Percentiles rank a stretch among this genome's conserved stretches.
Conservation (phyloP, 2,329 filamentous ascomycete species). For the Cladophialophora exuberans region DNA sequence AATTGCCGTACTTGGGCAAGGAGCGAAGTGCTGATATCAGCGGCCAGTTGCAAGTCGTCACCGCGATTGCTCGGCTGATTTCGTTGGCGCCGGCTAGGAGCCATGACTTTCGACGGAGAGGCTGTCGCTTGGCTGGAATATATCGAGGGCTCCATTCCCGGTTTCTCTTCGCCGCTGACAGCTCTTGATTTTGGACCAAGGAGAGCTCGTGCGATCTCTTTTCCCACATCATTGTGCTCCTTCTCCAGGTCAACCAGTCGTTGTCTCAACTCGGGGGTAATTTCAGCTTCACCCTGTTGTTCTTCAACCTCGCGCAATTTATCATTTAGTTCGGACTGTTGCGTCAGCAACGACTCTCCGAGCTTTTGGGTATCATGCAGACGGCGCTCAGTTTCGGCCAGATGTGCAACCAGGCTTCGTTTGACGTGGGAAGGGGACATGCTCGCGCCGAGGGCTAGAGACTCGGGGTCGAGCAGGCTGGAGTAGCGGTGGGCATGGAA, state of each 20-base stretch:
- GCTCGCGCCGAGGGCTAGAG: slow-evolving; percentile 75
- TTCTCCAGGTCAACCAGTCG: slow-evolving; percentile 86
- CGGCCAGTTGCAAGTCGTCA: slow-evolving; percentile 97
- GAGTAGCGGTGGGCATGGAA: slow-evolving; percentile 70
- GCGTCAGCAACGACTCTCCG: slow-evolving; percentile 82
- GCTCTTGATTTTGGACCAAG: slow-evolving; percentile 78
- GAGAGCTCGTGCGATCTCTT: slow-evolving; percentile 86
- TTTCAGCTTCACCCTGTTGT: slow-evolving; percentile 73
- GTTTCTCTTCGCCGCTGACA: slow-evolving; percentile 65
- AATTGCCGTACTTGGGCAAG: slow-evolving; percentile 92
- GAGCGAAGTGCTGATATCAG: slow-evolving; percentile 93
- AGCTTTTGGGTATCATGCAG: slow-evolving; percentile 89
- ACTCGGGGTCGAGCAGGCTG: slow-evolving; percentile 72
- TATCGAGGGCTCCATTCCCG: slow-evolving; percentile 73
- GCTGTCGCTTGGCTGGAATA: slow-evolving; percentile 83
- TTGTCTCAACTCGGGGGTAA: slow-evolving; percentile 79
- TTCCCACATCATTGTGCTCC: slow-evolving; percentile 92
- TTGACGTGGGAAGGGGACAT: slow-evolving; percentile 85
- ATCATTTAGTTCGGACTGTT: slow-evolving; percentile 80
- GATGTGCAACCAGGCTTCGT: slow-evolving; percentile 84
- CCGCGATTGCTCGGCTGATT: slow-evolving; percentile 88
- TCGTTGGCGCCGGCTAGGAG: slow-evolving; percentile 83
- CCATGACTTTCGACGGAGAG: slow-evolving; percentile 86
- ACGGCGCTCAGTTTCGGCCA: slow-evolving; percentile 87
- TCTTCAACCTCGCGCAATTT: slow-evolving; percentile 83